Conservation (phyloP, 2,329 filamentous ascomycete species). For the Exophiala calicioides region DNA sequence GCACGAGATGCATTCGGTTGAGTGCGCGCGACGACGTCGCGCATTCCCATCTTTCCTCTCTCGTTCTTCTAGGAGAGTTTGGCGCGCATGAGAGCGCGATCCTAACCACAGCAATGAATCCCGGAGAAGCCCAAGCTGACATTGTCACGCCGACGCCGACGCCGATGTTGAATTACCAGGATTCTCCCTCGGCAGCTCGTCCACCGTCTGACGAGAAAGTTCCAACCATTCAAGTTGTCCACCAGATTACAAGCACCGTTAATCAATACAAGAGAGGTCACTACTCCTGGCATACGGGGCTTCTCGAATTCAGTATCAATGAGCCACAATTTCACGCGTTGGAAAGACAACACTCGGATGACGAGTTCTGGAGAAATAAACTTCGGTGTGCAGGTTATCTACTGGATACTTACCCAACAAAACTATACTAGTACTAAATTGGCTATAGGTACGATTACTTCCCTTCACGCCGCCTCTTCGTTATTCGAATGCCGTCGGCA, state of each 20-base stretch:
- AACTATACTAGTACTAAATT: not conserved
- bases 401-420: not conserved
- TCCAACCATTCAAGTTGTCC: not conserved
- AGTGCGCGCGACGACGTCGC: not conserved
- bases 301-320: not conserved
- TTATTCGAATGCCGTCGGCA: not conserved
- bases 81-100: not conserved
- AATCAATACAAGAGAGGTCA: not conserved
- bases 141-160: not conserved
- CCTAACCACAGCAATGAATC: not conserved
- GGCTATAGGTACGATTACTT: not conserved
- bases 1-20: not conserved
- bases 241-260: not conserved
- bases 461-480: not conserved
- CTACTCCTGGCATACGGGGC: not conserved
- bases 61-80: not conserved
- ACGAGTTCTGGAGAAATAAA: not conserved
- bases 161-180: not conserved
- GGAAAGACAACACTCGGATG: not conserved
- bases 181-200: not conserved
- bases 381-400: not conserved
- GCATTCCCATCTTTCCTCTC: not conserved
- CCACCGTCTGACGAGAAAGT: not conserved
- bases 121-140: not conserved
- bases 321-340: not conserved